A percentile compares a stretch with the other conserved stretches of the same genome.
phyloP scores from a whole-genome alignment of 1,139 yeast species.

The Wickerhamomyces sp. region DNA sequence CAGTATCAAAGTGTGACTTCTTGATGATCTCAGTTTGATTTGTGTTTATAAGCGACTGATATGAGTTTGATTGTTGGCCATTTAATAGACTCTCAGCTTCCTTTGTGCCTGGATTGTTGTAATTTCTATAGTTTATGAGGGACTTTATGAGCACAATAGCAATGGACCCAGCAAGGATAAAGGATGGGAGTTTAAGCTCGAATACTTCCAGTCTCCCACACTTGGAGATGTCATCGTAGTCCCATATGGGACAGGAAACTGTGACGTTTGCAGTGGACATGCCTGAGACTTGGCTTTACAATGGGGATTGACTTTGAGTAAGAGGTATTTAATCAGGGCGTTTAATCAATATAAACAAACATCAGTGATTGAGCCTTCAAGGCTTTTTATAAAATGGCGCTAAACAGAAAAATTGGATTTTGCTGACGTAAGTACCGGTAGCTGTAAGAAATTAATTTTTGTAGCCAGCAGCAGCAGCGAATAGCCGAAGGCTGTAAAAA shows the following conservation, averaged over 20 bases:
- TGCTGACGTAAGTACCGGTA: too few relatives aligned
- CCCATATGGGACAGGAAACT: constrained; percentile 27
- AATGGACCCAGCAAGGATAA: constrained; percentile 10
- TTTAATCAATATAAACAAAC: too few relatives aligned
- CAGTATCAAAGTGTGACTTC: constrained; percentile 28
- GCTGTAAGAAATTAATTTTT: too few relatives aligned
- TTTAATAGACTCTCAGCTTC: constrained; percentile 17
- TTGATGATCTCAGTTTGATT: constrained; percentile 20
- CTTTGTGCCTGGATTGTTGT: not conserved
- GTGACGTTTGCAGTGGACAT: constrained; percentile 1
- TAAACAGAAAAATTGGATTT: too few relatives aligned
- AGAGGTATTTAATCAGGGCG: too few relatives aligned
- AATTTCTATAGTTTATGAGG: constrained; percentile 5
- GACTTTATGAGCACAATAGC: constrained; percentile 3
- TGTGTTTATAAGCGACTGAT: not conserved
- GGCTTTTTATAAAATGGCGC: too few relatives aligned
- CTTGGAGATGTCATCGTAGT: constrained; percentile 32
- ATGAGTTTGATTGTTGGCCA: not conserved
- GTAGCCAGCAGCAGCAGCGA: too few relatives aligned
- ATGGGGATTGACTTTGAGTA: too few relatives aligned
- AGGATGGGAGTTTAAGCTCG: constrained; percentile 20
- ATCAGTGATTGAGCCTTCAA: too few relatives aligned
- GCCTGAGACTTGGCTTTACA: too few relatives aligned
- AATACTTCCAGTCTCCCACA: constrained; percentile 24
- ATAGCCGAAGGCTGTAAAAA: too few relatives aligned